Evolutionary conservation across 202 grass and related monocot species (phyloP).

Genomic region (Setaria italica): DNA sequence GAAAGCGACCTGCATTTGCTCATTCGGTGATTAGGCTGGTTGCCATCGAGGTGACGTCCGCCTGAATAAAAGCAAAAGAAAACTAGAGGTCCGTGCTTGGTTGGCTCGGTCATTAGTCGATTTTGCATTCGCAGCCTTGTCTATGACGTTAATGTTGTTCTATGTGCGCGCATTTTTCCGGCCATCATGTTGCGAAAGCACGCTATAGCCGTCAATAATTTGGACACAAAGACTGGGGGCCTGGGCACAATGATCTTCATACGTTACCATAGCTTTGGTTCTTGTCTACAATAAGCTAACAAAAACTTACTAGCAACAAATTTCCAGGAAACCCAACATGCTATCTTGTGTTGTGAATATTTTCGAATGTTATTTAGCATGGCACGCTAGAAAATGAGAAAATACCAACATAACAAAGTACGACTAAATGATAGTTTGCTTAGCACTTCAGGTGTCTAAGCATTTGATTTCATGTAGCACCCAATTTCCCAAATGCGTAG

Average conservation of each 20-base stretch:
- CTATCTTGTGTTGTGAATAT: too few species aligned
- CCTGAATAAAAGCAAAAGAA: not conserved
- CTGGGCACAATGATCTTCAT: not conserved
- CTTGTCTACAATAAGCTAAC: too few species aligned
- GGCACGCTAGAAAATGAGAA: too few species aligned
- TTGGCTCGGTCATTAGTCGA: not conserved
- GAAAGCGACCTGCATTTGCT: constrained; percentile 6
- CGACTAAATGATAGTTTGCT: too few species aligned
- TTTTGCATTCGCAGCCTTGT: constrained; percentile 6
- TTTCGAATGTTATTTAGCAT: too few species aligned
- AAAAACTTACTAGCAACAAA: too few species aligned
- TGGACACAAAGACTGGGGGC: too few species aligned
- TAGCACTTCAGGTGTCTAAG: not conserved
- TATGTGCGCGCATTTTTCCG: not conserved
- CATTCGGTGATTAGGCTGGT: not conserved
- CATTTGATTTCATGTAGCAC: not conserved
- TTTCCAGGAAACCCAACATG: too few species aligned
- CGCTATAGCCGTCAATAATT: too few species aligned
- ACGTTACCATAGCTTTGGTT: not conserved
- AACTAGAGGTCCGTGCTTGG: not conserved
- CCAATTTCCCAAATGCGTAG: not conserved
- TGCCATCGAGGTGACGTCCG: not conserved
- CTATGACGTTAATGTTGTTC: not conserved
- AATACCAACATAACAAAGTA: too few species aligned
- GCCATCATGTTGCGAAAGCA: too few species aligned